A percentile compares a stretch with the other conserved stretches of the same genome.
These are phyloP conservation scores for Lentinula boryana DNA, from an alignment of 768 basidiomycete genomes.

Conservation along the genomic window DNA sequence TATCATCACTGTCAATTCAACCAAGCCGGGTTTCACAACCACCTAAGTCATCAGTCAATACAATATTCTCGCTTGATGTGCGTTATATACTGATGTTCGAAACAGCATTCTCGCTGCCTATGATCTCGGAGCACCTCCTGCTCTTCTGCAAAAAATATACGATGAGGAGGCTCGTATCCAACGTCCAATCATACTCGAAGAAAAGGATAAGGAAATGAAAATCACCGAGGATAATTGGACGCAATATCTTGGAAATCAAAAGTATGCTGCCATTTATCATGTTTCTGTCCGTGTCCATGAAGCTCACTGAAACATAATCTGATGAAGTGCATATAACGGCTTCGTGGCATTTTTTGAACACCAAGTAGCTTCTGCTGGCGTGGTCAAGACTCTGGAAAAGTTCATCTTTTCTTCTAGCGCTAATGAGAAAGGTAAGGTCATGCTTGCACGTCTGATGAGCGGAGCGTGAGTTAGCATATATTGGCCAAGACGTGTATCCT, in stretches of 20 bases:
- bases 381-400: slow-evolving; percentile 34
- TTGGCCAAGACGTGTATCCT: not conserved
- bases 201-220: slow-evolving; percentile 25
- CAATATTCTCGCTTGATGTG: not conserved
- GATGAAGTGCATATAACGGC: slow-evolving; percentile 30
- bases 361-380: slow-evolving; percentile 31
- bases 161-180: slow-evolving; percentile 31
- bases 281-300: not conserved
- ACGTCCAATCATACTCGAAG: slow-evolving; percentile 31
- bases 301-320: not conserved
- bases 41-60: slow-evolving; percentile 53
- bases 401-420: slow-evolving; percentile 37
- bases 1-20: slow-evolving; percentile 47
- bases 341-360: slow-evolving; percentile 34
- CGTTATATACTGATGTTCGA: not conserved
- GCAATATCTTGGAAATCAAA: slow-evolving; percentile 40
- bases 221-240: slow-evolving; percentile 43
- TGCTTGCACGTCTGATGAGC: slow-evolving; percentile 28
- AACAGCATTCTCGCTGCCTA: slow-evolving; percentile 48
- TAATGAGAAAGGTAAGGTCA: slow-evolving; percentile 24
- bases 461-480: slow-evolving; percentile 24
- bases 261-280: slow-evolving; percentile 21
- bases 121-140: slow-evolving; percentile 44
- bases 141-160: slow-evolving; percentile 43
- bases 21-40: slow-evolving; percentile 44